phyloP scores from a whole-genome alignment of 306 rosid species.

The Cyclanthera cordifolia region DNA sequence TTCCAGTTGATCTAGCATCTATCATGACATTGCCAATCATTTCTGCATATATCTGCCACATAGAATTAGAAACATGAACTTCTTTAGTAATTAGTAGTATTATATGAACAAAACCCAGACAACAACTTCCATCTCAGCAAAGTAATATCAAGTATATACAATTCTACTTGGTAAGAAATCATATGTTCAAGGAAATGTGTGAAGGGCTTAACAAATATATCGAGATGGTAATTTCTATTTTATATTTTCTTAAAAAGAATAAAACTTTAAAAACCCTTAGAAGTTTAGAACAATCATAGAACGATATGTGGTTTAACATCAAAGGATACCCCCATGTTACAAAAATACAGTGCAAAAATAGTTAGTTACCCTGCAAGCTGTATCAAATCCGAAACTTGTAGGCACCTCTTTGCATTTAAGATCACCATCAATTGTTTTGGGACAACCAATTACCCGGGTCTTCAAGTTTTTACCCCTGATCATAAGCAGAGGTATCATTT shows the following conservation, averaged over 20 bases:
- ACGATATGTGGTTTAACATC: neutral
- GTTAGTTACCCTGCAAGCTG: constrained; percentile 86
- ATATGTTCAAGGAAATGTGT: neutral
- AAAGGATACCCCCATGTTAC: neutral
- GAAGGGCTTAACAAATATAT: neutral
- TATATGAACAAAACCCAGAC: neutral
- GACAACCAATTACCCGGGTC: constrained; percentile 83
- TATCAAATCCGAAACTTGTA: constrained; percentile 89
- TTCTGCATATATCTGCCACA: constrained; percentile 85
- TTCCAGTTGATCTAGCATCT: constrained; percentile 97
- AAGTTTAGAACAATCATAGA: constrained; percentile 1
- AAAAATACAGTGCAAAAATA: neutral
- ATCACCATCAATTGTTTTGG: constrained; percentile 97
- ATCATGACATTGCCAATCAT: constrained; percentile 98
- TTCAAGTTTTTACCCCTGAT: constrained; percentile 69
- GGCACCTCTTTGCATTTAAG: constrained; percentile 97
- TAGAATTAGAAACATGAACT: neutral
- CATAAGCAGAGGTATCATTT: neutral
- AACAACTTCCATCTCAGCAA: neutral
- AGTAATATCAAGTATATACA: neutral
- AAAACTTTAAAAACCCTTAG: neutral
- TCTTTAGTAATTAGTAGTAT: constrained; percentile 1
- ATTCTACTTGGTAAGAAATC: neutral
- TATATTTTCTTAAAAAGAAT: neutral
- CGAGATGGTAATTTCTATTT: neutral